Conservation (phyloP, 1,284 basidiomycete species). For the Peniophora sp. region DNA sequence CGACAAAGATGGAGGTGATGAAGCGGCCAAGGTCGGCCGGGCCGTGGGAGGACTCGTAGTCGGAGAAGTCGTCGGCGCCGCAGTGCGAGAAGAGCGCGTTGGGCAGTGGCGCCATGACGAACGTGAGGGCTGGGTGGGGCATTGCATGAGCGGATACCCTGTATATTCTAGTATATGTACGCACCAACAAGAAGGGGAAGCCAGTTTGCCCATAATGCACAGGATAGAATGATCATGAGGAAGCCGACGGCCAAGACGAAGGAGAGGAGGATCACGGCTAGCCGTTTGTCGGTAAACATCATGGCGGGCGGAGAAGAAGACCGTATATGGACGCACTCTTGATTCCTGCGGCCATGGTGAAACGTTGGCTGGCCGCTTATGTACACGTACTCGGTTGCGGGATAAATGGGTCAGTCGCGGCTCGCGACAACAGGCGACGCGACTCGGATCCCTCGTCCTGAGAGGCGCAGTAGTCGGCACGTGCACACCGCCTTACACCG, state of each 20-base stretch:
- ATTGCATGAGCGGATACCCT: conserved; percentile 3
- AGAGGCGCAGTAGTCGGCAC: too few relatives aligned
- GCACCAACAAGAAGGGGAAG: conserved; percentile 92
- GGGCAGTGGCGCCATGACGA: conserved; percentile 92
- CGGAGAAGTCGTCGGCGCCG: conserved; percentile 79
- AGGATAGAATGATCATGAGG: conserved; percentile 94
- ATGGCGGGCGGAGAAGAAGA: not conserved
- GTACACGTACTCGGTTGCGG: too few relatives aligned
- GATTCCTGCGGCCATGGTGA: conserved; percentile 18
- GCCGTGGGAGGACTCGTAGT: conserved; percentile 52
- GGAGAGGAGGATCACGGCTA: conserved; percentile 89
- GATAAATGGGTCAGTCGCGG: too few relatives aligned
- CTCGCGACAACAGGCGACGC: too few relatives aligned
- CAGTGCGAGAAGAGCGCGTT: conserved; percentile 88
- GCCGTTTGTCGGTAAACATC: not conserved
- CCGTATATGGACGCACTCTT: conserved; percentile 13
- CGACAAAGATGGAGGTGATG: conserved; percentile 84
- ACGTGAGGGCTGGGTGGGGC: conserved; percentile 69
- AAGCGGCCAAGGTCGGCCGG: conserved; percentile 84
- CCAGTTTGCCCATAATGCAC: conserved; percentile 96
- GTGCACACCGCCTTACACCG: too few relatives aligned
- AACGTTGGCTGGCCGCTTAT: not conserved
- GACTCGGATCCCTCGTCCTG: too few relatives aligned
- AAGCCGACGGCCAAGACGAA: conserved; percentile 97
- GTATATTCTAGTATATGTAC: conserved; percentile 19